A percentile compares a stretch with the other conserved stretches of the same genome.
Conservation (phyloP, 352 stramenopile genomes). For the Phytophthora fragariae region DNA sequence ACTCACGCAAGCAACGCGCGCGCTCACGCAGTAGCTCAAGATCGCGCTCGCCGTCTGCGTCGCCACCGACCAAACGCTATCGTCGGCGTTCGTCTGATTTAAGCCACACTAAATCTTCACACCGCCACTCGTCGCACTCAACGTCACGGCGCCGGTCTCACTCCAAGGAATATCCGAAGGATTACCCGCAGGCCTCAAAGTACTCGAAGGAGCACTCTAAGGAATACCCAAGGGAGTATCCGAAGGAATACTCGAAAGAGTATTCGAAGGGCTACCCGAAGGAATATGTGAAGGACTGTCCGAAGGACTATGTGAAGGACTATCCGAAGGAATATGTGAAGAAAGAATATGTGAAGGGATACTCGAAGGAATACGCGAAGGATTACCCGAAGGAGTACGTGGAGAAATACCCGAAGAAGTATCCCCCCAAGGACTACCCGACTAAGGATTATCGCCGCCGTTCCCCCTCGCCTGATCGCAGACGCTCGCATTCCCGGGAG, state of each 20-base stretch:
- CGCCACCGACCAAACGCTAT: slow-evolving; percentile 36
- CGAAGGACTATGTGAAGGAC: slow-evolving; percentile 10
- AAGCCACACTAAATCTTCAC: slow-evolving; percentile 28
- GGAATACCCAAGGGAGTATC: slow-evolving; percentile 10
- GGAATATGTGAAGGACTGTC: slow-evolving; percentile 13
- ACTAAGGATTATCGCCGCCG: slow-evolving; percentile 30
- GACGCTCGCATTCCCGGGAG: slow-evolving; percentile 28
- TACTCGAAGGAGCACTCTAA: slow-evolving; percentile 17
- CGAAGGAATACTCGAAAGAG: slow-evolving; percentile 26
- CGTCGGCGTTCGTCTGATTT: slow-evolving; percentile 38
- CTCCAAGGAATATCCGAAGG: slow-evolving; percentile 28
- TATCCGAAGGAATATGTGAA: slow-evolving; percentile 23
- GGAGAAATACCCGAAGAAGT: slow-evolving; percentile 23
- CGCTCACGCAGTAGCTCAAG: slow-evolving; percentile 48
- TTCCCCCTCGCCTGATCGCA: slow-evolving; percentile 31
- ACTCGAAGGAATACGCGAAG: slow-evolving; percentile 24
- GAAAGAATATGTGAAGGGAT: slow-evolving; percentile 21
- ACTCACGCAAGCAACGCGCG: slow-evolving; percentile 38
- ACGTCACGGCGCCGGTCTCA: slow-evolving; percentile 28
- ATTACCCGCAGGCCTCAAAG: slow-evolving; percentile 1
- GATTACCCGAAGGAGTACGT: slow-evolving; percentile 24
- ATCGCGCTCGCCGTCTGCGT: slow-evolving; percentile 40
- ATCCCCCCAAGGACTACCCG: slow-evolving; percentile 14
- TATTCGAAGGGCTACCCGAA: slow-evolving; percentile 23
- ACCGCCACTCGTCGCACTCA: slow-evolving; percentile 33